Evolutionary conservation across 495 filamentous ascomycete genomes (phyloP).

Genomic region (Podospora tetraspora): DNA sequence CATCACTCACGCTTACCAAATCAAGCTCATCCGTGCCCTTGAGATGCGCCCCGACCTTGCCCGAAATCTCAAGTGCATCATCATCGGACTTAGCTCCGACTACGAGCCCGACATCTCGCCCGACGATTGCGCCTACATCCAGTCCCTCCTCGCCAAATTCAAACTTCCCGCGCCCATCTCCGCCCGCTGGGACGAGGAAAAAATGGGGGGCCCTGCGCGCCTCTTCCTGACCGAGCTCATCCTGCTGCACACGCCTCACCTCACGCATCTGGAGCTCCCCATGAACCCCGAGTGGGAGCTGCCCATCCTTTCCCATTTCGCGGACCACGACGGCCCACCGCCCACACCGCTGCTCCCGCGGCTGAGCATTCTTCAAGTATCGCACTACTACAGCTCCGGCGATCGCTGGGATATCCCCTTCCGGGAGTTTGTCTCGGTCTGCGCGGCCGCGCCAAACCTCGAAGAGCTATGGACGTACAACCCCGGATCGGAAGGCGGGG

Average conservation of each 20-base stretch:
- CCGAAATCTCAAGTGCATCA: neutral
- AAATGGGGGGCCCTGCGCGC: no score
- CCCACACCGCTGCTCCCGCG: neutral
- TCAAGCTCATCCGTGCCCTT: constrained; percentile 3
- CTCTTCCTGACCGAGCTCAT: neutral
- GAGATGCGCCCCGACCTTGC: constrained; percentile 11
- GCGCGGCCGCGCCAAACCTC: constrained; percentile 3
- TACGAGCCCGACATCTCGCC: neutral
- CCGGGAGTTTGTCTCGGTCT: neutral
- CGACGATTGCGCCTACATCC: no score
- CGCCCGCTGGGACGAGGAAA: no score
- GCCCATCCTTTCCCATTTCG: neutral
- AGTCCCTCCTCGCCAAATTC: no score
- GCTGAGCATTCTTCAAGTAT: neutral
- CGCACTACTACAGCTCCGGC: constrained; percentile 7
- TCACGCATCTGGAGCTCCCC: constrained; percentile 2
- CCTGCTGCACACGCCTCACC: constrained; percentile 10
- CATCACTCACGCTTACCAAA: neutral
- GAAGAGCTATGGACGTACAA: constrained; percentile 9
- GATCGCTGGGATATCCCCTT: constrained; percentile 7
- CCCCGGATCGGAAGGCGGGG: neutral
- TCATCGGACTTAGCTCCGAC: neutral
- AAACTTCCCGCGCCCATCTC: no score
- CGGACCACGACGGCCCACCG: neutral
- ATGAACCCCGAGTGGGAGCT: constrained; percentile 13